A percentile compares a stretch with the other conserved stretches of the same genome.
Conservation (phyloP, 345 rosid genomes). For the Citrus inodora region DNA sequence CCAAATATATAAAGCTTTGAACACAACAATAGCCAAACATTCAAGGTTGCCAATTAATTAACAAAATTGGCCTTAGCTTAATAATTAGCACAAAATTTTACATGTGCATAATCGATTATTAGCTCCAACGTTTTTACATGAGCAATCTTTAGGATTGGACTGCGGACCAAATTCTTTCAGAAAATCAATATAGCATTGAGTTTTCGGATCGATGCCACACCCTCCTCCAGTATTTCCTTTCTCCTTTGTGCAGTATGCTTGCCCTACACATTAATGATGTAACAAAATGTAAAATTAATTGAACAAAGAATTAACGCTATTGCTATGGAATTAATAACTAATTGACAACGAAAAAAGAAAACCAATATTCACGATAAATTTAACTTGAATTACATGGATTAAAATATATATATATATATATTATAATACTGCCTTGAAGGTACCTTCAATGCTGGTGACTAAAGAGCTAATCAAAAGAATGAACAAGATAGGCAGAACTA, state of each 20-base stretch:
- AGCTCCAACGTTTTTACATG: too few relatives aligned
- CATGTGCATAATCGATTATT: too few relatives aligned
- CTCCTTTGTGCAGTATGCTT: background rate
- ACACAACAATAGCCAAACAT: too few relatives aligned
- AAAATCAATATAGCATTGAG: background rate
- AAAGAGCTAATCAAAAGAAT: background rate
- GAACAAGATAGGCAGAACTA: background rate
- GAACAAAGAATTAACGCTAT: too few relatives aligned
- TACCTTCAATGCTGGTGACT: background rate
- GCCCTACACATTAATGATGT: background rate
- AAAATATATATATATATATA: background rate
- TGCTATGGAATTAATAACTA: too few relatives aligned
- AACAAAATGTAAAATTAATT: too few relatives aligned
- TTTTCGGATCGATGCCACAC: background rate
- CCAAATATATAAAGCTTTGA: too few relatives aligned
- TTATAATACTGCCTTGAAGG: background rate
- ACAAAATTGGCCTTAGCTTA: too few relatives aligned
- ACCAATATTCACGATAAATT: background rate
- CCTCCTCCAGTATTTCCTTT: background rate
- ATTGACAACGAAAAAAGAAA: too few relatives aligned
- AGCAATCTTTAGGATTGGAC: background rate
- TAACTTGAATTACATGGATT: too few relatives aligned
- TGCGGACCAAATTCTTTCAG: background rate
- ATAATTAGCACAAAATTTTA: too few relatives aligned
- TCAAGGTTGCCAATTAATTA: too few relatives aligned